Base-by-base conservation (phyloP, 108 stramenopile genomes). In the Pseudonitzschia multistriata region DNA sequence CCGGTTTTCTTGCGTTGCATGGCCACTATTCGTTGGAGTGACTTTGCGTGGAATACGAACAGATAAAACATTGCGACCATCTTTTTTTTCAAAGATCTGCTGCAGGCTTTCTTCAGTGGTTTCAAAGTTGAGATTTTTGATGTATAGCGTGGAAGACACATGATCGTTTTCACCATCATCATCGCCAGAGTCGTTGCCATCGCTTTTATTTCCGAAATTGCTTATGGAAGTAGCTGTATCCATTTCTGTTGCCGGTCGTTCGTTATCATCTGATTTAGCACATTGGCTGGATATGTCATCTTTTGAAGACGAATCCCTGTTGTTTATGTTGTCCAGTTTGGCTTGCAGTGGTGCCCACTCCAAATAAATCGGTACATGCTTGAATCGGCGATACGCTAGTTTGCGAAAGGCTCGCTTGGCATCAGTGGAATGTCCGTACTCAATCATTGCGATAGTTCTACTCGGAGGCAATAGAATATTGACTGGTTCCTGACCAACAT, bases 51-150 rank as follows among this genome's bases (percentile, higher is more conserved):
- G 99, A 54, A 99, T 97, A 19, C 85, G 83, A 2, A 97, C 96
- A 35, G 94, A 81, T 7, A 86, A 79, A 47, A 96, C 87, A 21
- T 69, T 59, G 31, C 76, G 66, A 25, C 81, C 84, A 45, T 82
- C 76, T 14, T 66, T 21, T 55, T 79, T 70, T 50, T 71, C 79
- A 66, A 98, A 95, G 36, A 91, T 78, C 11, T 63, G 34, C 40
- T 67, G 76, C 37, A 99, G 78, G 22, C 65, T 53, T 15, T 83
- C 88, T 80, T 98, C 96, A 3, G 73, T 83, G 31, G 99, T 98
- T 11, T 73, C 57, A 73, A 98, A 99, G 61, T 91, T 95, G 37
- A 99, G 80, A 66, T 98, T 98, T 73, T 99, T 98, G 21, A 99
- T 90, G 66, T 91, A 98, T 28, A 99, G 76, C 28, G 97, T 91